Evolutionary conservation across 192 early-diverging fungal genomes (phyloP), one percentile per base, ranked within the genome.

Genomic region (Rhizophagus sp.): DNA sequence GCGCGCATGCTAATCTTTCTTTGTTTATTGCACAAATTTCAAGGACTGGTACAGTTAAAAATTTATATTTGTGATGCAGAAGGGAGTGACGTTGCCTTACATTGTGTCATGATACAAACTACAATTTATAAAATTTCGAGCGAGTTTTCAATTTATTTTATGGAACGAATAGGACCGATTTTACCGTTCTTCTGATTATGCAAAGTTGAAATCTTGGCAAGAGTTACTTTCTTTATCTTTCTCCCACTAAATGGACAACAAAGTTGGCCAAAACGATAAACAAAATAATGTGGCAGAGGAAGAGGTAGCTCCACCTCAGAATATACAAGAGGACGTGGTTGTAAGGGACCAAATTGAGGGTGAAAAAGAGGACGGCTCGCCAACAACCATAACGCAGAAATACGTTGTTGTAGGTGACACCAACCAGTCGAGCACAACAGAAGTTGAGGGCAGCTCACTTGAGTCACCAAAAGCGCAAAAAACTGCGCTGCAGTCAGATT

Each of bases 201-300:
- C 36, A 70, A 33, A n/a, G 68, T 41, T 70, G 39, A 70, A 41
- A 44, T 11, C 17, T 24, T 44, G 68, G 15, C 39, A 33, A 44
- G 33, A n/a, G 34, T 39, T 70, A n/a, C n/a, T 70, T 70, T 70
- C 68, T 41, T n/a, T n/a, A 36, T 70, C 68, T 41, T 39, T 44
- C 68, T 57, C 39, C 36, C 73, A 33, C 7, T 74, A 74, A 74
- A 74, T 74, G 73, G 73, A 74, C 73, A 74, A 74, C 73, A 50
- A 19, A 3, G 73, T 74, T 74, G 73, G 49, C 73, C 73, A 74
- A 25, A 1, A 57, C 47, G 25, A 74, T 57, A 52, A 12, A 41
- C 25, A 50, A 74, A 74, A 57, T 13, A 61, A 57, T 61, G 73
- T 49, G 49, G 30, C 49, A 52, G 73, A 74, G 49, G 50, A 74